Conservation (phyloP, 2,329 filamentous ascomycete genomes). For the Fusarium staphyleae region DNA sequence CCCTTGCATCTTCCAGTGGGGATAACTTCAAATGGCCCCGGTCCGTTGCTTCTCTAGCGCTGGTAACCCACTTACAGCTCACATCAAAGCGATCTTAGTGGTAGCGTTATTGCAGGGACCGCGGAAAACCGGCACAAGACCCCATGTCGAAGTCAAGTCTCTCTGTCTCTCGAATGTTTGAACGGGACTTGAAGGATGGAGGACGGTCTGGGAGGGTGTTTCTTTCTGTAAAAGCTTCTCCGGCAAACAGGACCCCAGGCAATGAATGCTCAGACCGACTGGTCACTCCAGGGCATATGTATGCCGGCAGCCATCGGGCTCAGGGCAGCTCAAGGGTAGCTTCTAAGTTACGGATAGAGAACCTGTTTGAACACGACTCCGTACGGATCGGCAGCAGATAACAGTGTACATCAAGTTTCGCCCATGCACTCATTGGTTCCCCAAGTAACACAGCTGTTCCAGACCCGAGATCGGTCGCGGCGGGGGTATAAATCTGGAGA, state of each 20-base stretch:
- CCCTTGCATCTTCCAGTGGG: no score
- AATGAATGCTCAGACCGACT: neutral
- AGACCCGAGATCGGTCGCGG: conserved; percentile 14
- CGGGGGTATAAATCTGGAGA: conserved; percentile 37
- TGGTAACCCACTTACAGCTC: neutral
- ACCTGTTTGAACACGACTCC: neutral
- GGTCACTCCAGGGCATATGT: neutral
- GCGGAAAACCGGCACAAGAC: conserved; percentile 25
- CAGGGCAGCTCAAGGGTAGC: neutral
- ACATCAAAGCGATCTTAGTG: conserved; percentile 8
- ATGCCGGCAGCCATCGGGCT: conserved; percentile 15
- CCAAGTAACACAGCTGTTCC: neutral
- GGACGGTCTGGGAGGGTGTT: no score
- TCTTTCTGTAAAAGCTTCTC: no score
- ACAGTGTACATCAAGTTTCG: conserved; percentile 16
- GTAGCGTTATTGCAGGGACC: conserved; percentile 12
- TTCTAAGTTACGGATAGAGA: neutral
- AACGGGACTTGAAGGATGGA: no score
- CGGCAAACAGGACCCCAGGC: neutral
- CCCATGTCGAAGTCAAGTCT: neutral
- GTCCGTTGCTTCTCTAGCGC: neutral
- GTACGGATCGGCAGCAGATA: neutral
- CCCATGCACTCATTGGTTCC: conserved; percentile 24
- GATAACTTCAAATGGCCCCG: no score
- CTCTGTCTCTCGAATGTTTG: no score